Base-by-base conservation (phyloP, 495 filamentous ascomycete genomes). In the Entonaema liquescens region DNA sequence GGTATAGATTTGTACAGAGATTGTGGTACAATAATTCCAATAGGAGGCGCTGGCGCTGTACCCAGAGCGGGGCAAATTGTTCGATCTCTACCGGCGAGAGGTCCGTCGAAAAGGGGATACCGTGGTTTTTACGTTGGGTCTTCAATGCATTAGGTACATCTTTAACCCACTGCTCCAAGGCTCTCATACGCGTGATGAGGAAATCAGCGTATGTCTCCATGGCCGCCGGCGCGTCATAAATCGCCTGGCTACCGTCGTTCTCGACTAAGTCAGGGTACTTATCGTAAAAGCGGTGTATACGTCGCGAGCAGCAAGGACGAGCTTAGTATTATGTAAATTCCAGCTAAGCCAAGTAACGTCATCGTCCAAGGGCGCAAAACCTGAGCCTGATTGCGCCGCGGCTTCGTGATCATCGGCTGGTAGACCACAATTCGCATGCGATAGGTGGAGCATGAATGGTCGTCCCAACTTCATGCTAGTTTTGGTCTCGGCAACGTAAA, bases 11-110 rank as follows among this genome's bases (percentile, higher is more conserved):
- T 49, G 80, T 78, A 64, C 62, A 68, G 2, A 82, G 70, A 47
- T 83, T 78, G 65, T 87, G 85, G 62, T 87, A 87, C 7, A 79
- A 57, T 0, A 85, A 78, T 63, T 88, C 85, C 1, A 88, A 77
- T 47, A 83, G 75, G 0, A 87, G 42, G 12, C 84, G 82, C 58
- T 88, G 86, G 17, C 82, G 81, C 49, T 72, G 69, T 0, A 86
- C 67, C 83, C 83, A 85, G 1, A 68, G 29, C 6, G 79, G 71
- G 5, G 79, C 76, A 40, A 78, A 81, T 5, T 56, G 71, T 31
- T 84, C 80, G 36, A 88, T 75, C 2, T 79, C 74, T 0, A 86
- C 66, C 0, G 50, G 42, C 12, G 71, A 65, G 8, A 42, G 35
- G 55, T 84, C 82, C 0, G 80, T 83, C 12, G 85, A 84, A 44